Conservation (phyloP, 805 yeast species). For the Metschnikowia rubicola region DNA sequence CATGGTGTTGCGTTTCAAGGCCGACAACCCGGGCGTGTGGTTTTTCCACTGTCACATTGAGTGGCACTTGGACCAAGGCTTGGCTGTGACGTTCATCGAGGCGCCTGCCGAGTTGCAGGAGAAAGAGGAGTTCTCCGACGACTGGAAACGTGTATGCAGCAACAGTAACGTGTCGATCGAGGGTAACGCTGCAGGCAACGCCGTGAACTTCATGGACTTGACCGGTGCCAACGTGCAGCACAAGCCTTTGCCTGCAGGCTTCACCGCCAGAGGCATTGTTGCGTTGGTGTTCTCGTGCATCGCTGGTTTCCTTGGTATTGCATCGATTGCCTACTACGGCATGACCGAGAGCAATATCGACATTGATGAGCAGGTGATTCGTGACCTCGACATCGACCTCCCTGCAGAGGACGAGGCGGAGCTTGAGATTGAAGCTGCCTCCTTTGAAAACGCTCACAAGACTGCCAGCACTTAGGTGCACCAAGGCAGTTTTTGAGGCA, state of each 20-base stretch:
- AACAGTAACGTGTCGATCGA: conserved; percentile 46
- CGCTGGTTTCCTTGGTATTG: conserved; percentile 80
- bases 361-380: conserved; percentile 59
- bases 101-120: conserved; percentile 63
- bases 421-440: conserved; percentile 11
- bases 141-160: conserved; percentile 59
- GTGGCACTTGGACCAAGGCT: conserved; percentile 96
- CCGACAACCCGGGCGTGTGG: conserved; percentile 98
- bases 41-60: conserved; percentile 98
- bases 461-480: background rate
- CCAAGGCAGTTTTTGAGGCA: background rate
- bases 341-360: conserved; percentile 67
- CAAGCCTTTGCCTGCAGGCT: conserved; percentile 72
- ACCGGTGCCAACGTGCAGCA: conserved; percentile 72
- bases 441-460: conserved; percentile 4
- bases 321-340: conserved; percentile 78
- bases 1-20: conserved; percentile 80
- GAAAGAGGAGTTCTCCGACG: conserved; percentile 57
- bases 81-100: conserved; percentile 76
- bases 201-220: conserved; percentile 59
- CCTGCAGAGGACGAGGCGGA: conserved; percentile 24
- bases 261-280: conserved; percentile 92
- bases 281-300: conserved; percentile 89
- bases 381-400: conserved; percentile 50
- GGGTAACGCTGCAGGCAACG: conserved; percentile 92